Base-by-base conservation (phyloP, 441 rosid species). In the Pelargonium cotyledonis region DNA sequence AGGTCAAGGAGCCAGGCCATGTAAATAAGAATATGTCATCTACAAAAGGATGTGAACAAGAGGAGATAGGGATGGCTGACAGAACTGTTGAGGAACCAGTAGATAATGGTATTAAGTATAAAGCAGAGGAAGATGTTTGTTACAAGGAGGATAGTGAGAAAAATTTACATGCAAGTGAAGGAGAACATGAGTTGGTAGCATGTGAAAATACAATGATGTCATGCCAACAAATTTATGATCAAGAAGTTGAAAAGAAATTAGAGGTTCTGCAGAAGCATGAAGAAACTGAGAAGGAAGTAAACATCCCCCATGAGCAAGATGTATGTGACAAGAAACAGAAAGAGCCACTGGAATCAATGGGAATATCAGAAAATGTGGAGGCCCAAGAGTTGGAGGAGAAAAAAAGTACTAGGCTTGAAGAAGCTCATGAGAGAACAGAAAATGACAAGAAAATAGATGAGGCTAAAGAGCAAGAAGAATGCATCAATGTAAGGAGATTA, bases 401-500 rank as follows among this genome's bases (percentile, higher is more conserved):
- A 58, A 67, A 70, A 41, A 58, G 65, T 70, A 21, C 55, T 69
- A 68, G 66, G 47, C 43, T 21, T 19, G 67, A 67, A 29, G 77
- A 72, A 41, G 75, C 63, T 66, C 73, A 16, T 10, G 69, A 35
- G 26, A 35, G 66, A 68, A 63, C 67, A 12, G 77, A 75, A 68
- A 64, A 67, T 65, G 76, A 69, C 71, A 67, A 68, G 63, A 72
- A 68, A 66, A 63, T 44, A 65, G 23, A 64, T 3, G 81, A 71
- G 65, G 71, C 35, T 65, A 65, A 57, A 46, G 35, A 71, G 47
- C 76, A 60, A 67, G 82, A 77, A 72, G 83, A 81, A 76, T 57
- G 40, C 64, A 73, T 66, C 70, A 49, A 15, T 62, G 68, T 66
- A 12, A 69, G 61, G 6, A 15, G 65, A 49, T 57, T 31, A 41